Conservation (phyloP, 768 basidiomycete genomes). For the Lentinula guzmanii region DNA sequence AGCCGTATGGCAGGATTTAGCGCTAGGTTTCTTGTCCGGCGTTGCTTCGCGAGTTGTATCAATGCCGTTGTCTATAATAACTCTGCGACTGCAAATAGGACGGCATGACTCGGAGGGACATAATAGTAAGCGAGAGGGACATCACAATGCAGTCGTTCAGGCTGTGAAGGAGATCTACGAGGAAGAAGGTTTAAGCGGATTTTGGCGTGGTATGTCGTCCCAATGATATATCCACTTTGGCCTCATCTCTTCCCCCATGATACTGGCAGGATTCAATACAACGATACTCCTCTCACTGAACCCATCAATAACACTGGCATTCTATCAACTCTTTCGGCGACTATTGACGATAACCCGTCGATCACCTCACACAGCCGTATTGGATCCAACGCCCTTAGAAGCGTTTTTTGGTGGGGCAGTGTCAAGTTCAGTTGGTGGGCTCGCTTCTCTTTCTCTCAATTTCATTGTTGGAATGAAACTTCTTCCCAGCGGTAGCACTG, state of each 20-base stretch:
- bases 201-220: slow-evolving; percentile 45
- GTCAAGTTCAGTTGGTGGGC: slow-evolving; percentile 42
- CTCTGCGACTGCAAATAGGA: slow-evolving; percentile 46
- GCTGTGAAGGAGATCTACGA: slow-evolving; percentile 38
- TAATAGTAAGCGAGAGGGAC: slow-evolving; percentile 9
- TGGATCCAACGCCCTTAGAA: slow-evolving; percentile 32
- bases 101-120: slow-evolving; percentile 24
- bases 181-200: slow-evolving; percentile 44
- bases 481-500: slow-evolving; percentile 30
- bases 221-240: neutral
- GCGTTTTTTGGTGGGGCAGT: slow-evolving; percentile 54
- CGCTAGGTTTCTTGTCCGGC: slow-evolving; percentile 52
- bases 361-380: slow-evolving; percentile 2
- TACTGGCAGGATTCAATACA: slow-evolving; percentile 39
- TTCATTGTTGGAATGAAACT: neutral
- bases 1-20: slow-evolving; percentile 40
- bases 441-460: neutral
- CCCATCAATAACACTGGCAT: slow-evolving; percentile 51
- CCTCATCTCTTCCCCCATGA: neutral
- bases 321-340: slow-evolving; percentile 46
- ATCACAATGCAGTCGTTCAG: slow-evolving; percentile 18
- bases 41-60: slow-evolving; percentile 49
- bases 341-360: slow-evolving; percentile 22
- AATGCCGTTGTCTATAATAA: slow-evolving; percentile 50
- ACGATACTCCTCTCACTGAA: slow-evolving; percentile 46